Evolutionary conservation across 805 yeast genomes (phyloP), one percentile per base, ranked within the genome.

Genomic region (Zygoascus bituminiphila): DNA sequence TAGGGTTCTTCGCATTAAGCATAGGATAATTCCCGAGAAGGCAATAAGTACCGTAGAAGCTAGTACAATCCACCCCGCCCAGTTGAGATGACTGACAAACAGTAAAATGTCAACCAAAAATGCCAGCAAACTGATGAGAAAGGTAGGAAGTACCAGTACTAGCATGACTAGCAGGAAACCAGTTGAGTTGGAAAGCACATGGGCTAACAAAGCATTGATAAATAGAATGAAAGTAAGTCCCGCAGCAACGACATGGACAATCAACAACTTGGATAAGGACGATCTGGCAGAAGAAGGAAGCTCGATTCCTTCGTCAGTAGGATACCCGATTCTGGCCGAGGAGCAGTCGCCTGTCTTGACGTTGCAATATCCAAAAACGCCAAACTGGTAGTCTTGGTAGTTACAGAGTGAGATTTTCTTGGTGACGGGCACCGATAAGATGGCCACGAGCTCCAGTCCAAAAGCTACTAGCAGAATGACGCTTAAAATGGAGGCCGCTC

Each of bases 51-150:
- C 75, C 0, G 93, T 77, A 1, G 91, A 77, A 0, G 78, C 79
- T 22, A 89, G 67, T 51, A 85, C 75, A 45, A 84, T 68, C 97
- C 97, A 91, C 22, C 96, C 96, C 41, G 82, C 76, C 81, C 88
- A 88, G 47, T 78, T 74, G 47, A 91, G 67, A 59, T 80, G 79
- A 2, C 89, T 85, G 1, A 82, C 74, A 58, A 91, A 91, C 45
- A 91, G 64, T 37, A 89, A 64, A 35, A 89, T 76, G 62, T 91
- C 98, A 2, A 87, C 87, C 51, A 89, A 67, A 54, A 91, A 85
- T 5, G 89, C 81, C 45, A 91, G 69, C 44, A 89, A 65, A 1
- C 85, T 70, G 38, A 84, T 70, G 49, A 89, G 60, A 57, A 88
- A 87, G 0, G 88, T 72, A 1, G 88, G 80, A 39, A 85, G 61